These are phyloP conservation scores for Desmodesmus armatus DNA, from an alignment of 139 green algal genomes.

Conservation along the genomic window DNA sequence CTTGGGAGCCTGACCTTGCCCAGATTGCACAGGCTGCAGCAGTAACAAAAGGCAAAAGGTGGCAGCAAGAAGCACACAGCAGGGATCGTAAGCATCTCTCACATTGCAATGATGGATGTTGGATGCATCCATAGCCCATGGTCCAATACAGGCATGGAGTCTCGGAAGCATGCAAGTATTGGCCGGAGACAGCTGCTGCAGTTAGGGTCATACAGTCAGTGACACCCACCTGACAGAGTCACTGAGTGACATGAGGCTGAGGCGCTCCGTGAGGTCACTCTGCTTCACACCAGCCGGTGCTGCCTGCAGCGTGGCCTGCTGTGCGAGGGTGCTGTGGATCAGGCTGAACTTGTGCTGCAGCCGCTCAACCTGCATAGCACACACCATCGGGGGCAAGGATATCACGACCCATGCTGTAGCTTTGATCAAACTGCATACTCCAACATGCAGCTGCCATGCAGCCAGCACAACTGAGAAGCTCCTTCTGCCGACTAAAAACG, in stretches of 20 bases:
- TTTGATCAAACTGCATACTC: neutral
- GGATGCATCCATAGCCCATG: no score
- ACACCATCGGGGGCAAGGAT: neutral
- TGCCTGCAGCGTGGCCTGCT: constrained; percentile 37
- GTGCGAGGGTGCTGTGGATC: constrained; percentile 87
- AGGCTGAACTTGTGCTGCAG: constrained; percentile 91
- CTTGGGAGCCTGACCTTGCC: constrained; percentile 29
- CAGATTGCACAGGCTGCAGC: constrained; percentile 30
- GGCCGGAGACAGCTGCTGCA: no score
- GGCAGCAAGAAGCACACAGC: no score
- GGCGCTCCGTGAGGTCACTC: constrained; percentile 18
- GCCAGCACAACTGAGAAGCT: neutral
- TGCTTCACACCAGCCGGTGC: constrained; percentile 25
- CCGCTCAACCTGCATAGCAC: constrained; percentile 78
- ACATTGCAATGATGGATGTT: no score
- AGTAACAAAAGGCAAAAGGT: no score
- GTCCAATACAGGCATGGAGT: no score
- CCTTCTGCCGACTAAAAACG: no score
- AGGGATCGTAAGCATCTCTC: no score
- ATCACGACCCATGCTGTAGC: neutral
- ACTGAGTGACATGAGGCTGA: constrained; percentile 37
- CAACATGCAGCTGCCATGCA: neutral
- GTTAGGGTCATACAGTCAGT: no score
- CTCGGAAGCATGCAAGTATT: no score
- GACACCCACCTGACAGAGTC: no score